Evolutionary conservation across 352 stramenopile genomes (phyloP), one percentile per base, ranked within the genome.

Genomic region (Globisporangium spinosum): DNA sequence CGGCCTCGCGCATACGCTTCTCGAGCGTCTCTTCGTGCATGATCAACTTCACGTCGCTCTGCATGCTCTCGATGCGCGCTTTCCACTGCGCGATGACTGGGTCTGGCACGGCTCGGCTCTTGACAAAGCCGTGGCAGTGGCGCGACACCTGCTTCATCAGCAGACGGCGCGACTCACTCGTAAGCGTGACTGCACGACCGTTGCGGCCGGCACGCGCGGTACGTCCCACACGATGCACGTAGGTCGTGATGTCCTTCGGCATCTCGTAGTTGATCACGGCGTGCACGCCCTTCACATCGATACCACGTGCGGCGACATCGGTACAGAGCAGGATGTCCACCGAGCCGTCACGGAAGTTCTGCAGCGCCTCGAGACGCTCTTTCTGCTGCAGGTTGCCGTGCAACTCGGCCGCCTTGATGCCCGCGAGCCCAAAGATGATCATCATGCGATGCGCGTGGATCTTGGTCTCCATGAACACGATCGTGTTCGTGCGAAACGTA

Each of bases 241-340:
- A 99, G 0, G 95, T 99, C 43, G 94, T 97, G 13, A 99, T 88
- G 67, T 99, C 90, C 72, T 97, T 96, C 1, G 98, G 98, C 97
- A 99, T 99, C 76, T 99, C 97, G 82, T 98, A 99, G 83, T 99
- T 99, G 75, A 99, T 98, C 3, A 99, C 98, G 22, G 95, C 95
- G 70, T 99, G 84, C 12, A 99, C 97, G 35, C 94, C 94, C 67
- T 95, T 85, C 66, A 99, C 97, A 81, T 99, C 98, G 45, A 99
- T 93, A 68, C 98, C 98, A 77, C 98, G 92, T 7, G 97, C 97
- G n/a, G 98, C 97, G 54, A 99, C 87, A 73, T 99, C 98, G 2
- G 98, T 99, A 76, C 95, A 98, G 40, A 99, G 79, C 67, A 99
- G 79, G 62, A 99, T 86, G 69, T 99, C 94, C 4, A 98, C 97